Percentiles rank a stretch among this genome's conserved stretches.
Conservation (phyloP, 139 green algal species). For the Tetraselmis striata region DNA sequence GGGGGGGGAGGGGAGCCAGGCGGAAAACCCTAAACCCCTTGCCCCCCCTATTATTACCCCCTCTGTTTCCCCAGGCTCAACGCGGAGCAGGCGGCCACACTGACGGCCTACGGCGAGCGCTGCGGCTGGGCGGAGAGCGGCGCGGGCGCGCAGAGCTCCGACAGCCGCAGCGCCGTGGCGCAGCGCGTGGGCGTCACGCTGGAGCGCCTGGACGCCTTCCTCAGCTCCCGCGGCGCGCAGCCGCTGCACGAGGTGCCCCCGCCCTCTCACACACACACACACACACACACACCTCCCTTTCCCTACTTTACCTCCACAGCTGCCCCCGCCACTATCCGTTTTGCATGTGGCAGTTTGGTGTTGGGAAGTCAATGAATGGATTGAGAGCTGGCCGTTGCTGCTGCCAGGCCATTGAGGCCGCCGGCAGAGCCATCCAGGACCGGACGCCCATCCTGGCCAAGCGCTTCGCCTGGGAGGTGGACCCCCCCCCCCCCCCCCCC, state of each 20-base stretch:
- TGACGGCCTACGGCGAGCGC: neutral
- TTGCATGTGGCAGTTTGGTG: too few relatives aligned
- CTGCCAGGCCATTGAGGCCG: neutral
- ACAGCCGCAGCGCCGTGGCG: neutral
- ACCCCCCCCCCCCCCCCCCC: too few relatives aligned
- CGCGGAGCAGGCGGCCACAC: neutral
- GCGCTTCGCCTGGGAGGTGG: neutral
- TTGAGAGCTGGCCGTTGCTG: too few relatives aligned
- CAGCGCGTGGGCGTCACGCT: neutral
- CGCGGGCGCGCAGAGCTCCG: neutral
- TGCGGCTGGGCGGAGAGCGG: neutral
- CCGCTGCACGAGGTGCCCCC: neutral
- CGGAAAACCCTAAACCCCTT: too few relatives aligned
- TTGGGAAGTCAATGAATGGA: too few relatives aligned
- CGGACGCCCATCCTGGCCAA: neutral
- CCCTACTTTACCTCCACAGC: too few relatives aligned
- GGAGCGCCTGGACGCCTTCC: neutral
- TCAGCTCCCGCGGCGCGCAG: neutral
- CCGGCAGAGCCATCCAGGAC: neutral
- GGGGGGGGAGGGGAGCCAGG: too few relatives aligned
- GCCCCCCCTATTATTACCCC: too few relatives aligned
- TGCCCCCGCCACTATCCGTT: too few relatives aligned
- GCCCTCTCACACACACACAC: too few relatives aligned
- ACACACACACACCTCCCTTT: too few relatives aligned
- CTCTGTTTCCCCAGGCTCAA: neutral